Percentiles rank a stretch among this genome's conserved stretches.
Evolutionary conservation across 768 basidiomycete genomes (phyloP).

Genomic region (Suillus occidentalis): DNA sequence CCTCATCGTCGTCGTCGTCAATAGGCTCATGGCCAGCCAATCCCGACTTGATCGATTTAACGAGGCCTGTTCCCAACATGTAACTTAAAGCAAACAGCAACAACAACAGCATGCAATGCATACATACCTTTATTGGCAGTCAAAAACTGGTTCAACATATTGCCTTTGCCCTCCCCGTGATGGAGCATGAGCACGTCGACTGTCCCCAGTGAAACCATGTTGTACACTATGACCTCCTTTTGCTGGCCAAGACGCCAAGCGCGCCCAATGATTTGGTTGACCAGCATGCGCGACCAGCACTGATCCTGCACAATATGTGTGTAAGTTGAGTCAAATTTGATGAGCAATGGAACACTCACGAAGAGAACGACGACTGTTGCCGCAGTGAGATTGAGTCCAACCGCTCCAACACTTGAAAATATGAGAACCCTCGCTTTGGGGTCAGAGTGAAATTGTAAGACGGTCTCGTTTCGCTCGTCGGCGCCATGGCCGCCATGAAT

Average conservation of each 20-base stretch:
- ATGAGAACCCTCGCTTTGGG: conserved; percentile 13
- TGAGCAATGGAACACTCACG: too few species aligned
- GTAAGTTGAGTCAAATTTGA: too few species aligned
- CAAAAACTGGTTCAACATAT: conserved; percentile 14
- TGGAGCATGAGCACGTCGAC: conserved; percentile 16
- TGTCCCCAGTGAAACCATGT: conserved; percentile 10
- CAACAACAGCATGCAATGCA: too few species aligned
- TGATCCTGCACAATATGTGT: too few species aligned
- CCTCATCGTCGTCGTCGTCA: too few species aligned
- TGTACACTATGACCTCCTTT: conserved; percentile 12
- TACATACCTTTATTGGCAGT: neutral
- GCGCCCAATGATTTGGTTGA: conserved; percentile 15
- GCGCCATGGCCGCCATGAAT: neutral
- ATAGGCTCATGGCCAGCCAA: too few species aligned
- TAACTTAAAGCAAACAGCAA: too few species aligned
- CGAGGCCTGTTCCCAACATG: too few species aligned
- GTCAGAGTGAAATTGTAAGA: neutral
- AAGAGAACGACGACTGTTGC: too few species aligned
- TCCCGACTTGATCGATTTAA: too few species aligned
- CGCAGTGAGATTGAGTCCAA: conserved; percentile 18
- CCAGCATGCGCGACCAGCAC: conserved; percentile 5
- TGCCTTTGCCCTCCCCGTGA: conserved; percentile 11
- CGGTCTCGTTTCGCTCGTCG: neutral
- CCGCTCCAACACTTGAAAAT: conserved; percentile 23
- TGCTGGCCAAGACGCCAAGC: conserved; percentile 16